Evolutionary conservation across 331 rosid species (phyloP), one percentile per base, ranked within the genome.

Genomic region (Pyrus hybrid): DNA sequence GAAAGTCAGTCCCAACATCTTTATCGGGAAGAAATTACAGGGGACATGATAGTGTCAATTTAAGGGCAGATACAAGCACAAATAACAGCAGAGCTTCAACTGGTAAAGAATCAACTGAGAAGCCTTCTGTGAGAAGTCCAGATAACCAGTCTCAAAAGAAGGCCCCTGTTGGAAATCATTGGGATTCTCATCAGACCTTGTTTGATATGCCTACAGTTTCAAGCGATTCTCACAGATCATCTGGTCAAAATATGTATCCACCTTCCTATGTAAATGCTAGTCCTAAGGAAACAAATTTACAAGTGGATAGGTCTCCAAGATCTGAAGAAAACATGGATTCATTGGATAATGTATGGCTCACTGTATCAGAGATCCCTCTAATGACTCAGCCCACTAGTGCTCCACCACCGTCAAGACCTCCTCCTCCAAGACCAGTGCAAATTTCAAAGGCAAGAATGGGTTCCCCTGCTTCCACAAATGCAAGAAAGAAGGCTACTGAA

Each of bases 381-480:
- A 83, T 84, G 78, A 95, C 99, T 63, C 97, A 85, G 64, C 97
- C 99, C 63, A 92, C 97, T 18, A 68, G 79, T 86, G 96, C 97
- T 79, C 99, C 97, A 41, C 97, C 99, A 68, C 99, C 99, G 67
- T 92, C 97, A 81, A 89, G 98, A 73, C 98, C 98, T 70, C 98
- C 96, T 75, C 98, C 98, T 82, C 96, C 98, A 67, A 77, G 91
- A 47, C 97, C 99, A 8, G 96, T 87, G 70, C 86, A 88, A 63
- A 82, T 85, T 76, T 76, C 87, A 37, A 91, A 84, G 83, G 70
- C 88, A 75, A 86, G 87, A 80, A 22, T 80, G 70, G 86, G 84
- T 70, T 81, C 83, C 12, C 47, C 83, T 67, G 80, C 79, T 61
- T 79, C 89, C 67, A 33, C 83, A 28, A 85, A 79, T 79, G 76